Base-by-base conservation (phyloP, 2,329 filamentous ascomycete species). In the Cercospora nicotianae region DNA sequence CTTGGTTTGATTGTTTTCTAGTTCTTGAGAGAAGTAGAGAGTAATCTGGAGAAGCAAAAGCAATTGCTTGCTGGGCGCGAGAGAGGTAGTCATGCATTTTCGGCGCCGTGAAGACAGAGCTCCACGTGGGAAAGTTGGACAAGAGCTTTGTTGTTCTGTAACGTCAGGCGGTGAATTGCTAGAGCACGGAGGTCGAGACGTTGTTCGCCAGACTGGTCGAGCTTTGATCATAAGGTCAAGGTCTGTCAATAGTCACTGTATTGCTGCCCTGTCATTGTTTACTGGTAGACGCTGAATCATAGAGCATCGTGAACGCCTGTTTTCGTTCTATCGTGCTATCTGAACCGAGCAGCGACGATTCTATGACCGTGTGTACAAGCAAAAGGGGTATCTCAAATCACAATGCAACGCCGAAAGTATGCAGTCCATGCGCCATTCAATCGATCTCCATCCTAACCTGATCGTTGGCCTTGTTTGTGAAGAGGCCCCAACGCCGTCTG, bases 361-460 rank as follows among this genome's bases (percentile, higher is more conserved):
- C 12, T 33, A 1, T 16, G 36, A 31, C 13, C 8, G 16, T 31
- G 18, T 58, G 28, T 18, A 5, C 28, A 36, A 31, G 55, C 55
- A 58, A 33, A 58, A 58, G 28, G 55, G 55, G 55, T 36, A 58
- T 58, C 55, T 18, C 31, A 36, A 58, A 53, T n/a, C 20, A 23
- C 48, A 53, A 53, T 16, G 48, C 23, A 53, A 58, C 55, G 30
- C 55, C 55, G 31, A 33, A 3, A 36, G 6, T 33, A 58, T 58
- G 55, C 28, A 31, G 9, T 36, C 28, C 16, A 58, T 18, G 18
- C 28, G 55, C 18, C 28, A 33, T 1, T 5, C 30, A 26, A 23
- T 64, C 62, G 33, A 64, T 58, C 23, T 64, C 62, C 62, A 64
- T 64, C 51, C 62, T 45, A 7, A 10, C 18, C n/a, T 42, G 28